Evolutionary conservation across 2,329 filamentous ascomycete species (phyloP).

Genomic region (Stachybotrys elegans): DNA sequence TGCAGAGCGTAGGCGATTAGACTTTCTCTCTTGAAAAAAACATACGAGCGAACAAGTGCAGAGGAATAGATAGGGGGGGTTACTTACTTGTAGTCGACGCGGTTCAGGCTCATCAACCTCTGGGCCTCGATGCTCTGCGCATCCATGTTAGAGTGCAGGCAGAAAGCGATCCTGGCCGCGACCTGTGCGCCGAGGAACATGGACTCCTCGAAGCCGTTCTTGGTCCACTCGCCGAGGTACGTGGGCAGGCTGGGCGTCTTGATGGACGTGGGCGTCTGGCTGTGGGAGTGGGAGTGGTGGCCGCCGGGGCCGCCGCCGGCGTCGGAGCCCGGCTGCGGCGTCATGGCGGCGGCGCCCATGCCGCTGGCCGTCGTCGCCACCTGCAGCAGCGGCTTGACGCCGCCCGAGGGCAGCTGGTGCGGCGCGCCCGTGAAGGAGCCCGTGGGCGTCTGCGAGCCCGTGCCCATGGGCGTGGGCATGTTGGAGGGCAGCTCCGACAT

Average conservation of each 20-base stretch:
- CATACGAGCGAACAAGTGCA: neutral
- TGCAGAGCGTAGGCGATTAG: slow-evolving; percentile 14
- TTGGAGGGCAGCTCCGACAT: slow-evolving; percentile 94
- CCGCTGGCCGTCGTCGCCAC: slow-evolving; percentile 77
- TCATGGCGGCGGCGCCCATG: slow-evolving; percentile 34
- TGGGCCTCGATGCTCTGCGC: slow-evolving; percentile 46
- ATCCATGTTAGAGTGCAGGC: slow-evolving; percentile 52
- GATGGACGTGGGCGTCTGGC: slow-evolving; percentile 77
- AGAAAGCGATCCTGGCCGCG: slow-evolving; percentile 60
- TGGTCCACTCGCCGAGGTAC: slow-evolving; percentile 90
- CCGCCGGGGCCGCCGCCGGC: slow-evolving; percentile 27
- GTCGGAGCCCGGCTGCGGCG: slow-evolving; percentile 35
- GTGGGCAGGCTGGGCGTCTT: slow-evolving; percentile 72
- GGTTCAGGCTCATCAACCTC: slow-evolving; percentile 50
- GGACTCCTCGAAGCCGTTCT: slow-evolving; percentile 72
- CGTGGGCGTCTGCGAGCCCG: slow-evolving; percentile 86
- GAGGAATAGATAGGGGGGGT: neutral
- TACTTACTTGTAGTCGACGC: slow-evolving; percentile 59
- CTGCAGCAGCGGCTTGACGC: slow-evolving; percentile 85
- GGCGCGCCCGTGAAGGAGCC: slow-evolving; percentile 49
- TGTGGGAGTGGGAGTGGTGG: slow-evolving; percentile 48
- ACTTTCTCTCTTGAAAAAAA: too few relatives aligned
- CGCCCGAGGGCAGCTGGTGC: slow-evolving; percentile 50
- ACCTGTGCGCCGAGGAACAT: slow-evolving; percentile 86
- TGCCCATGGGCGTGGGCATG: slow-evolving; percentile 84